These are phyloP conservation scores for Tetrahymena malaccensis DNA, from an alignment of 73 alveolate genomes.

Conservation along the genomic window DNA sequence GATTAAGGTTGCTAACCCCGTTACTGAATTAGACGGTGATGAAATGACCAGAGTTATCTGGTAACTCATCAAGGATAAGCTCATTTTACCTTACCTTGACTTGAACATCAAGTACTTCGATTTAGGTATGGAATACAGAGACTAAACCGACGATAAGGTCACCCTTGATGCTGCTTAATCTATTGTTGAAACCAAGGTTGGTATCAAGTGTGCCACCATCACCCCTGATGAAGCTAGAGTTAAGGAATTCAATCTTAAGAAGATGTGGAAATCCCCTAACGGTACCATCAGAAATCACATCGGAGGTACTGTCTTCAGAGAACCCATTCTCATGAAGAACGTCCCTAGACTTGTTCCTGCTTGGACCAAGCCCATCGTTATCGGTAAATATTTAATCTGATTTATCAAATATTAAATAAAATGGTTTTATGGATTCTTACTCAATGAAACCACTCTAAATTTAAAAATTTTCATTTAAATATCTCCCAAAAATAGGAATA, in stretches of 20 bases:
- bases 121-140: conserved; percentile 75
- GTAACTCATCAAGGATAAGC: conserved; percentile 47
- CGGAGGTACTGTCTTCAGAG: conserved; percentile 83
- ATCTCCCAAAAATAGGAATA: not conserved
- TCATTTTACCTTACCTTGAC: conserved; percentile 71
- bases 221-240: conserved; percentile 81
- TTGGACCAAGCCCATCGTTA: conserved; percentile 75
- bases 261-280: conserved; percentile 82
- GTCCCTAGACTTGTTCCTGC: conserved; percentile 82
- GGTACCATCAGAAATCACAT: conserved; percentile 77
- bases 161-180: conserved; percentile 82
- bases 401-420: not conserved
- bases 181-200: conserved; percentile 65
- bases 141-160: conserved; percentile 69
- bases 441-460: not conserved
- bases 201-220: conserved; percentile 88
- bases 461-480: too few relatives aligned
- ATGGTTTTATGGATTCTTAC: not conserved
- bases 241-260: conserved; percentile 64
- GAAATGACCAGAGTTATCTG: conserved; percentile 49
- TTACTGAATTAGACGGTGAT: conserved; percentile 74
- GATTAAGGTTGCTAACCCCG: conserved; percentile 66
- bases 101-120: conserved; percentile 73
- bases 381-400: conserved; percentile 18
- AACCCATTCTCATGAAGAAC: conserved; percentile 68